Conservation (phyloP, 2,329 filamentous ascomycete genomes). For the Hypoxylon sp. region DNA sequence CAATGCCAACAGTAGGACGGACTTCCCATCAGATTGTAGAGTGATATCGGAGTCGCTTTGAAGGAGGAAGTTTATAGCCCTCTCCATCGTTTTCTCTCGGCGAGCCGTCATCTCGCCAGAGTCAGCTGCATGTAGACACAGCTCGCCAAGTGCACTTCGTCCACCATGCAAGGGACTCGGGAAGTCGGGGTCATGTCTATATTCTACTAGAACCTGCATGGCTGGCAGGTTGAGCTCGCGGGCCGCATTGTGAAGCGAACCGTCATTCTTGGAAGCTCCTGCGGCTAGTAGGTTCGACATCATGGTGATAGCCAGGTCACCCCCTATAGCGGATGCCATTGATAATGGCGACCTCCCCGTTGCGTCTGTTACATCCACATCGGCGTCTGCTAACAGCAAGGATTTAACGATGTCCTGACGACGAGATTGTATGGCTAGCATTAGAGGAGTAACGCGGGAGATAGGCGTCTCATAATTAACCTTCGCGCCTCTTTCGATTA, state of each 20-base stretch:
- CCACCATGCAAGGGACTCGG: constrained; percentile 74
- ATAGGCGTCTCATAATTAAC: constrained; percentile 68
- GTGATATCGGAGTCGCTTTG: constrained; percentile 70
- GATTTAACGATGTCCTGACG: constrained; percentile 71
- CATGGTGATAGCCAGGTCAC: constrained; percentile 67
- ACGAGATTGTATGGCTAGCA: constrained; percentile 70
- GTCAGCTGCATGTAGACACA: constrained; percentile 71
- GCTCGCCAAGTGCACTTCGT: constrained; percentile 74
- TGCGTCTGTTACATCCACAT: constrained; percentile 71
- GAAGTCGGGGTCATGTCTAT: constrained; percentile 75
- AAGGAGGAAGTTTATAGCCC: constrained; percentile 70
- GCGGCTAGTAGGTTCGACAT: constrained; percentile 69
- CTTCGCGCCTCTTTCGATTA: constrained; percentile 70
- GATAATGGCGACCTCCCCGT: constrained; percentile 72
- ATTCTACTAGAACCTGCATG: constrained; percentile 70
- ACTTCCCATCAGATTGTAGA: constrained; percentile 70
- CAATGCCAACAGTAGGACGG: constrained; percentile 72
- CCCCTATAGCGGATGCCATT: constrained; percentile 70
- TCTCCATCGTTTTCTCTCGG: constrained; percentile 69
- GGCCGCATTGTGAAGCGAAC: constrained; percentile 76
- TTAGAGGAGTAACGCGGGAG: constrained; percentile 71
- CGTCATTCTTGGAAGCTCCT: constrained; percentile 73
- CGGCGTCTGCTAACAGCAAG: constrained; percentile 71
- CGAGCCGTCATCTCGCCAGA: constrained; percentile 61
- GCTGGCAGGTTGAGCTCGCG: constrained; percentile 70